Percentiles rank a stretch among this genome's conserved stretches.
These are phyloP conservation scores for Atkinsonella texensis DNA, from an alignment of 2,329 filamentous ascomycete species.

Conservation along the genomic window DNA sequence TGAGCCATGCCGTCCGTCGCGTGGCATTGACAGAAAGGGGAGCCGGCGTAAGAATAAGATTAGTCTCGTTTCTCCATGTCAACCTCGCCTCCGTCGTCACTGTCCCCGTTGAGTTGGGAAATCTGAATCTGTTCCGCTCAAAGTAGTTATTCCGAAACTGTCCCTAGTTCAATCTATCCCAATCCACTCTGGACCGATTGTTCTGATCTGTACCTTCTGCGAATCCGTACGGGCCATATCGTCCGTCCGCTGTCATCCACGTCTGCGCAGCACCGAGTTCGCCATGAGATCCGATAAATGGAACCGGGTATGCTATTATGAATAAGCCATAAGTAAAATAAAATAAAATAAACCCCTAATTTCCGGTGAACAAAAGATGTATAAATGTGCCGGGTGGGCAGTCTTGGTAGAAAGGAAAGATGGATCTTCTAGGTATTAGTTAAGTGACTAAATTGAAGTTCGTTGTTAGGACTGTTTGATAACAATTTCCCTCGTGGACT, in stretches of 20 bases:
- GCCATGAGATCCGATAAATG: conserved; percentile 20
- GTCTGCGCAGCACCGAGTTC: conserved; percentile 17
- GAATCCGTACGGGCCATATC: conserved; percentile 18
- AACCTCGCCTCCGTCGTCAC: background rate
- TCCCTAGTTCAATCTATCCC: conserved; percentile 12
- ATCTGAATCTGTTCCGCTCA: background rate
- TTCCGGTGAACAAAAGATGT: background rate
- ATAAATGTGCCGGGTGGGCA: background rate
- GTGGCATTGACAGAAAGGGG: conserved; percentile 10
- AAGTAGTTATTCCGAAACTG: background rate
- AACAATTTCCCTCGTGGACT: background rate
- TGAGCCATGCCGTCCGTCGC: conserved; percentile 14
- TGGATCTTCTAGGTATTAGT: background rate
- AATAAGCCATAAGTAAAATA: background rate
- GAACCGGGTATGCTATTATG: conserved; percentile 16
- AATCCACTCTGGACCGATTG: conserved; percentile 16
- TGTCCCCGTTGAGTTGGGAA: background rate
- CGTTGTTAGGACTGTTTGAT: background rate
- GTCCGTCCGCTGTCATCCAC: conserved; percentile 19
- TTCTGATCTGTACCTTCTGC: conserved; percentile 15
- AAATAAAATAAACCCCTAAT: background rate
- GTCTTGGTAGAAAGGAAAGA: background rate
- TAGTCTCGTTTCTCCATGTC: background rate
- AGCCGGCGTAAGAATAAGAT: background rate
- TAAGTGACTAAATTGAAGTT: background rate